Base-by-base conservation (phyloP, 2,329 filamentous ascomycete species). In the Juglanconis oblonga region DNA sequence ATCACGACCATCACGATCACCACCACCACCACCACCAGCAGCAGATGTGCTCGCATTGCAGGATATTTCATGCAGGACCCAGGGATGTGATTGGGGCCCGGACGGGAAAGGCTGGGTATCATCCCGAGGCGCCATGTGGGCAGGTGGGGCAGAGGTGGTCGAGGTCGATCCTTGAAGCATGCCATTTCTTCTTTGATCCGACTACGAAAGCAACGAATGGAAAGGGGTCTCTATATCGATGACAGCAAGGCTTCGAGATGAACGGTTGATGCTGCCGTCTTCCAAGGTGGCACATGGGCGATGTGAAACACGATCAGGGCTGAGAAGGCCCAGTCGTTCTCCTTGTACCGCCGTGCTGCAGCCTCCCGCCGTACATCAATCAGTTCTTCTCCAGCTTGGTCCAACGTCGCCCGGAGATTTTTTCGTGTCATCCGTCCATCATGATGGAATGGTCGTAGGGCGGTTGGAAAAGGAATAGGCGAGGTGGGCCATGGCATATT, bases 321-420 rank as follows among this genome's bases (percentile, higher is more conserved):
- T 24, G 24, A 24, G 24, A 24, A 24, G 24, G 31, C 29, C 52
- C 44, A 45, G 52, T 52, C 52, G 52, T 52, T 51, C 38, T 44
- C 48, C 17, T 51, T 24, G 24, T 24, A 24, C 24, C 24, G 58
- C 58, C 52, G 52, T 59, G 52, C 53, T 59, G 58, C 52, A 56
- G 49, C 38, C 36, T 32, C 6, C 58, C 52, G 47, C 31, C 29
- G 24, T 24, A 24, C 24, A 38, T 4, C 32, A 52, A 36, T 13
- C 17, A 53, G 40, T 31, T 49, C 47, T 29, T 13, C 6, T 49
- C 13, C 8, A 35, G 14, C 29, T 31, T 36, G 36, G 51, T 53
- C 51, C 29, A 42, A 53, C 51, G 33, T 42, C 17, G 36, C 29
- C n/a, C 51, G 51, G 51, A 44, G 35, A 53, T 53, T 52, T 24